A percentile compares a stretch with the other conserved stretches of the same genome.
phyloP scores from a whole-genome alignment of 139 green algal genomes.

The Ulvella scutata region DNA sequence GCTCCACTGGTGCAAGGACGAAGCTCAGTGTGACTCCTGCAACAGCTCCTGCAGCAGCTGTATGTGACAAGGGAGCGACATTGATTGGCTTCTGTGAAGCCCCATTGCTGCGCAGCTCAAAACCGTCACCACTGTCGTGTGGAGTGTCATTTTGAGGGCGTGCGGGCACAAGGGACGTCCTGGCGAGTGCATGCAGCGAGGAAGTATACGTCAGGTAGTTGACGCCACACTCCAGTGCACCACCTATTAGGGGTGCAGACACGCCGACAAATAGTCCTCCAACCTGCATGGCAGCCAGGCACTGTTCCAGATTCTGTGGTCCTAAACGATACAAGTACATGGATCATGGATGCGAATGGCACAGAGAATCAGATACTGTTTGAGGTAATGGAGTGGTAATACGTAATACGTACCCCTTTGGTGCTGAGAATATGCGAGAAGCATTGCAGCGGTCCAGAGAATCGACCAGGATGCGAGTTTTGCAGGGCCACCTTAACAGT shows the following conservation, averaged over 20 bases:
- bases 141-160: no score
- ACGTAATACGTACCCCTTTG: conserved; percentile 36
- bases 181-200: neutral
- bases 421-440: conserved; percentile 25
- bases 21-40: conserved; percentile 40
- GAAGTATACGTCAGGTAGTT: conserved; percentile 43
- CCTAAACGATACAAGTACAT: no score
- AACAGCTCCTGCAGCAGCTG: conserved; percentile 29
- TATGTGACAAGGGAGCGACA: neutral
- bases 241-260: conserved; percentile 47
- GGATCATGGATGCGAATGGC: no score
- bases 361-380: no score
- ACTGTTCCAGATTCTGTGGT: no score
- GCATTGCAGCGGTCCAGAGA: conserved; percentile 21
- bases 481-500: conserved; percentile 64
- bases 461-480: conserved; percentile 5
- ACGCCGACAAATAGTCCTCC: conserved; percentile 49
- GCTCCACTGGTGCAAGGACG: conserved; percentile 52
- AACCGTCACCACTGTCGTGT: no score
- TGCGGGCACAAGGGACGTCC: neutral
- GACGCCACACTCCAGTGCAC: conserved; percentile 55
- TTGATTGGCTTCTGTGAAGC: no score
- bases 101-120: no score
- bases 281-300: conserved; percentile 16
- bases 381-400: neutral